A percentile compares a stretch with the other conserved stretches of the same genome.
Evolutionary conservation across 768 basidiomycete genomes (phyloP).

Genomic region (Tulasnella sp.): DNA sequence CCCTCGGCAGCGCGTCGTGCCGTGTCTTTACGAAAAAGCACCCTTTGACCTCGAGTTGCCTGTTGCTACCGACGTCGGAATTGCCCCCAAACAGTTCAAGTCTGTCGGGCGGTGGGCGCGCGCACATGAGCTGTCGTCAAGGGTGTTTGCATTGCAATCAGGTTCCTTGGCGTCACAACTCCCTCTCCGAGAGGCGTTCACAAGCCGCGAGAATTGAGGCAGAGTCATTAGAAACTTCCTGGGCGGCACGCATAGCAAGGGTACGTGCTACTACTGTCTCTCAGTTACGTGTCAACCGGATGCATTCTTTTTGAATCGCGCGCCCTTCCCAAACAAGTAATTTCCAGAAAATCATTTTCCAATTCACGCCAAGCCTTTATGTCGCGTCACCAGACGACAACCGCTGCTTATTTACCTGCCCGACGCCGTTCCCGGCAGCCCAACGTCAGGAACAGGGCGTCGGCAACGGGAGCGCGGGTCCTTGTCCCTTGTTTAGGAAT

Average conservation of each 20-base stretch:
- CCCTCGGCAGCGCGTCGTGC: neutral
- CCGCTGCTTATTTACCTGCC: neutral
- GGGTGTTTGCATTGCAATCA: constrained; percentile 9
- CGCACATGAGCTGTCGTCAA: neutral
- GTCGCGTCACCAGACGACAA: too few species aligned
- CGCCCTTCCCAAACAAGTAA: neutral
- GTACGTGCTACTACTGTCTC: neutral
- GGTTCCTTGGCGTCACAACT: neutral
- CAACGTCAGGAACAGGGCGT: neutral
- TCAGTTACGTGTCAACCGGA: neutral
- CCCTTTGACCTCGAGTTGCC: neutral
- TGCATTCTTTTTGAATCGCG: neutral
- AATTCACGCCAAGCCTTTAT: neutral
- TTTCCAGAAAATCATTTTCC: too few species aligned
- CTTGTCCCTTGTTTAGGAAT: constrained; percentile 6
- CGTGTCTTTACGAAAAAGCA: neutral
- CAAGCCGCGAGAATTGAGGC: neutral
- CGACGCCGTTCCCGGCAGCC: neutral
- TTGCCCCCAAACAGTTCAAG: neutral
- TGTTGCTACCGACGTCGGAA: neutral
- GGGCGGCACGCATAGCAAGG: neutral
- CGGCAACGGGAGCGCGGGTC: neutral
- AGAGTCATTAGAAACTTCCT: constrained; percentile 14
- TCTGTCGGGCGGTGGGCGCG: neutral
- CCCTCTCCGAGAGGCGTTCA: constrained; percentile 2